A percentile compares a stretch with the other conserved stretches of the same genome.
These are phyloP conservation scores for Nemophila menziesii DNA, from an alignment of 257 asterid species.

Conservation along the genomic window DNA sequence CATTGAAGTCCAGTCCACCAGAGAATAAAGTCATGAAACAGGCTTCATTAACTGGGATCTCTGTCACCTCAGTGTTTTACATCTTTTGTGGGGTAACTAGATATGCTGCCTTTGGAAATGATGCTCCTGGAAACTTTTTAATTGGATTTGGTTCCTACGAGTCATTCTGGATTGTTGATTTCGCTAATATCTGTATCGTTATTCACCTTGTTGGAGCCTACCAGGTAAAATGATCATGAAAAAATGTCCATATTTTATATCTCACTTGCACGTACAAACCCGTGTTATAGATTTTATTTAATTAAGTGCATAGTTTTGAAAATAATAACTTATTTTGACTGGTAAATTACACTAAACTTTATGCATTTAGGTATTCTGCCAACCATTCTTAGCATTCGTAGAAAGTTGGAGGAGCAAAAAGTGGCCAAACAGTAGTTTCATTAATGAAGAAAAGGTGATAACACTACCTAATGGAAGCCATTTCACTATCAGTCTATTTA, in stretches of 20 bases:
- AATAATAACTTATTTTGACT: too few species aligned
- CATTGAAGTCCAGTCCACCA: background rate
- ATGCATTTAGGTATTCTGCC: too few species aligned
- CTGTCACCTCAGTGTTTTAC: conserved; percentile 24
- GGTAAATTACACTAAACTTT: too few species aligned
- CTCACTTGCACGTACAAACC: too few species aligned
- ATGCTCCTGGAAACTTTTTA: conserved; percentile 40
- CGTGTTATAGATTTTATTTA: background rate
- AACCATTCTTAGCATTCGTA: too few species aligned
- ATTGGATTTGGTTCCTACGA: conserved; percentile 44
- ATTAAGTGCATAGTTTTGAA: background rate
- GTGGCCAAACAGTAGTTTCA: too few species aligned
- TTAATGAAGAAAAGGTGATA: too few species aligned
- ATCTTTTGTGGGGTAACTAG: conserved; percentile 32
- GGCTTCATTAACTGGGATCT: conserved; percentile 18
- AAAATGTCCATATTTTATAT: too few species aligned
- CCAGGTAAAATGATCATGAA: conserved; percentile 16
- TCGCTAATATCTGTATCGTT: conserved; percentile 30
- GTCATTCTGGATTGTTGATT: conserved; percentile 30
- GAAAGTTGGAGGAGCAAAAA: too few species aligned
- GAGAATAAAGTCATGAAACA: conserved; percentile 32
- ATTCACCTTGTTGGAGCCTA: conserved; percentile 37
- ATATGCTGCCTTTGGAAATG: conserved; percentile 39
- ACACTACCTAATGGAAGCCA: background rate
- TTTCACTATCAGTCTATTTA: conserved; percentile 22